Evolutionary conservation across 768 basidiomycete species (phyloP), one percentile per base, ranked within the genome.

Genomic region (Termitomyces sp.): DNA sequence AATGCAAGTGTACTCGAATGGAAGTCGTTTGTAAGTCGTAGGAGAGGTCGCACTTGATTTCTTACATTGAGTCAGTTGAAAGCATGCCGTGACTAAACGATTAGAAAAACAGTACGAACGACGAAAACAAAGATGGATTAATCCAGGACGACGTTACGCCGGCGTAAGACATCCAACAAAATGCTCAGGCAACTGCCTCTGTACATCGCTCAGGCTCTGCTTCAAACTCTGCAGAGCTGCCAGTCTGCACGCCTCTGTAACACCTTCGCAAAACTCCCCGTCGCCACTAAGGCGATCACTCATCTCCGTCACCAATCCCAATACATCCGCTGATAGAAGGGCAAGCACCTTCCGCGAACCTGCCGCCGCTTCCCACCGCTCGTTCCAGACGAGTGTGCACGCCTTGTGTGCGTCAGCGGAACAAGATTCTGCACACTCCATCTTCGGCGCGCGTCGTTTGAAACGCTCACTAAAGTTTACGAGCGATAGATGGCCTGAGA

Each of bases 401-500:
- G 60, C 60, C 10, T 57, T 56, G 38, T 70, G 70, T 7, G 48
- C 59, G 18, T 65, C 62, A 0, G 44, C 46, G 2, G 62, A 50
- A 50, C 72, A 73, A 25, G 33, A 61, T 29, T 52, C 41, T 3
- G 45, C 60, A 22, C 56, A 59, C n/a, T 59, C 61, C 10, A 73
- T 62, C 35, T 57, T 56, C 18, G 69, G 60, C 12, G 74, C 66
- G 3, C 53, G 57, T 5, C 68, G 62, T n/a, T 68, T 58, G 29
- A 68, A 59, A 7, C 66, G 63, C 54, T 77, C 73, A 66, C 70
- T 73, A 18, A 71, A 66, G 16, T 59, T 66, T 20, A 68, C 68
- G 27, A 77, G 70, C 13, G 71, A 71, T 53, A 65, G 65, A 54
- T 75, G 64, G 9, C 76, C 76, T 2, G 70, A 60, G 9, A 75